Conservation (phyloP, 2,329 filamentous ascomycete genomes). For the Stachybotrys elegans region DNA sequence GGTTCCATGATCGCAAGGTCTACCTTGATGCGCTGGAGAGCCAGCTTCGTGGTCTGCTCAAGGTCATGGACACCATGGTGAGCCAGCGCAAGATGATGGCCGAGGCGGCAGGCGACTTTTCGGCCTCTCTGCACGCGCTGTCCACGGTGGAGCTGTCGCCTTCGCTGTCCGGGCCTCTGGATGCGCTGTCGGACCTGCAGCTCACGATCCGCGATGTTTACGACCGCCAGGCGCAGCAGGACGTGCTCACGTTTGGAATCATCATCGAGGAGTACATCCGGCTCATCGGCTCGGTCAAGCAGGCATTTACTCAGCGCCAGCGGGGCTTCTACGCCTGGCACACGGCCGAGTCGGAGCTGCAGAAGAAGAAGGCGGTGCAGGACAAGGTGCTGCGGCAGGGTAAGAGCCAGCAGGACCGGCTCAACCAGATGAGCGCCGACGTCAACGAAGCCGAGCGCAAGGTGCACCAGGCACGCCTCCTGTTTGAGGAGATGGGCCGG, state of each 20-base stretch:
- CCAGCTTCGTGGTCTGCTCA: constrained; percentile 83
- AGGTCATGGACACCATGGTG: constrained; percentile 91
- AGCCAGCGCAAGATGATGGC: constrained; percentile 87
- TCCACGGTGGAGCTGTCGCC: constrained; percentile 91
- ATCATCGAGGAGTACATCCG: constrained; percentile 98
- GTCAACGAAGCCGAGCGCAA: constrained; percentile 93
- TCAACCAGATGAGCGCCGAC: constrained; percentile 88
- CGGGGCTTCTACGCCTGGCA: constrained; percentile 97
- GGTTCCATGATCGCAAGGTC: constrained; percentile 95
- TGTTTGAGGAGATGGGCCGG: constrained; percentile 97
- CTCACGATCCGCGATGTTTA: constrained; percentile 92
- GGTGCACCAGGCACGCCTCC: constrained; percentile 79
- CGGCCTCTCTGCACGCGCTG: constrained; percentile 83
- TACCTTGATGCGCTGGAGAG: constrained; percentile 92
- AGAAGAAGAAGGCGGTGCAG: constrained; percentile 82
- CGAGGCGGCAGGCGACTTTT: constrained; percentile 91
- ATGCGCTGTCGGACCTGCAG: constrained; percentile 88
- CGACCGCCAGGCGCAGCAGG: constrained; percentile 93
- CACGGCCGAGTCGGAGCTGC: constrained; percentile 78
- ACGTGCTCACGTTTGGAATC: constrained; percentile 92
- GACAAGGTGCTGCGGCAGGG: constrained; percentile 95
- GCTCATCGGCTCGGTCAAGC: constrained; percentile 90
- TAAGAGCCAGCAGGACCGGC: constrained; percentile 89
- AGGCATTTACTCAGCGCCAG: constrained; percentile 85
- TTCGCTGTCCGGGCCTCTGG: constrained; percentile 79